Percentiles rank a stretch among this genome's conserved stretches.
phyloP scores from a whole-genome alignment of 108 stramenopile genomes.

The Skeletonema potamos region DNA sequence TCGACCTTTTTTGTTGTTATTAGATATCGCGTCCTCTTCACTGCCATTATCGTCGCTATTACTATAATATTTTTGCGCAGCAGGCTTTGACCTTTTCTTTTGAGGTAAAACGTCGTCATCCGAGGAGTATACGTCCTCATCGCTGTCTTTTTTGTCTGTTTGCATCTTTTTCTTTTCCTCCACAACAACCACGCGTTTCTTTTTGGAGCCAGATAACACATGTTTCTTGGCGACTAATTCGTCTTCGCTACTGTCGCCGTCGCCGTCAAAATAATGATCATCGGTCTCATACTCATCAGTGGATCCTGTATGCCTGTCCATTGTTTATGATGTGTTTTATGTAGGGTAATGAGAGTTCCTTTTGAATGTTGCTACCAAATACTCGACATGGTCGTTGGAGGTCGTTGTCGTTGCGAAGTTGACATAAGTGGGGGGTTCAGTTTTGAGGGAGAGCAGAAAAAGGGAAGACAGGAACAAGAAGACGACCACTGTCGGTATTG shows the following conservation, averaged over 20 bases:
- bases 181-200: neutral
- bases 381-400: too few relatives aligned
- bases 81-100: neutral
- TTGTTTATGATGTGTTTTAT: too few relatives aligned
- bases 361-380: too few relatives aligned
- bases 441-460: too few relatives aligned
- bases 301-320: neutral
- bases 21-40: neutral
- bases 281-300: slow-evolving; percentile 33
- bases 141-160: neutral
- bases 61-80: neutral
- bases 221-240: neutral
- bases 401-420: too few relatives aligned
- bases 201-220: neutral
- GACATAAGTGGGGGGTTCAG: too few relatives aligned
- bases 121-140: too few relatives aligned
- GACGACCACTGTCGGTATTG: too few relatives aligned
- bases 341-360: too few relatives aligned
- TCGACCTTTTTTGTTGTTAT: neutral
- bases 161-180: neutral
- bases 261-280: neutral
- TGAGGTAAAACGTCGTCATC: neutral
- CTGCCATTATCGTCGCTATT: neutral
- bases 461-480: too few relatives aligned
- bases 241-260: slow-evolving; percentile 7